Evolutionary conservation across 768 basidiomycete species (phyloP).

Genomic region (Dacryopinax spathularia): DNA sequence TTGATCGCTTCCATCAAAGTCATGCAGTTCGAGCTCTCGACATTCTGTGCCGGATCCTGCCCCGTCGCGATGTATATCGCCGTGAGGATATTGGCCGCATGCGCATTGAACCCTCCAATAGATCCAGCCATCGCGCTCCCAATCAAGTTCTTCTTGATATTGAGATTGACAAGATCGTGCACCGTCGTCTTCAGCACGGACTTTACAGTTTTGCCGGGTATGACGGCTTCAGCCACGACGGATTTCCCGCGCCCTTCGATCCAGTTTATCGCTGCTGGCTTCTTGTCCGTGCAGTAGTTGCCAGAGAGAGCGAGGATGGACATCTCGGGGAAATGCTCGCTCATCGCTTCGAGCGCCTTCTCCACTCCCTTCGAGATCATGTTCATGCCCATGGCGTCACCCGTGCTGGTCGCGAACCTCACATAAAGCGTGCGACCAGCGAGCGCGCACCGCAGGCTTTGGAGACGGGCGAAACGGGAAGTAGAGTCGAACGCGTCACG

Average conservation of each 20-base stretch:
- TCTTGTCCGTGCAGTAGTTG: constrained; percentile 99
- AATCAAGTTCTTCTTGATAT: constrained; percentile 91
- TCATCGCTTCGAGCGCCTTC: constrained; percentile 72
- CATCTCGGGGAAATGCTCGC: constrained; percentile 78
- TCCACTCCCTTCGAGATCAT: constrained; percentile 99
- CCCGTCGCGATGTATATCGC: constrained; percentile 92
- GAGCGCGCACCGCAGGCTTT: constrained; percentile 72
- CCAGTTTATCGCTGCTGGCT: constrained; percentile 99
- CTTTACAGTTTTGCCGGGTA: constrained; percentile 80
- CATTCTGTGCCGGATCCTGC: constrained; percentile 98
- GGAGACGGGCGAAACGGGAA: constrained; percentile 78
- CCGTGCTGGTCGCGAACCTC: constrained; percentile 85
- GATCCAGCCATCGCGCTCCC: constrained; percentile 97
- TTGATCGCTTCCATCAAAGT: constrained; percentile 98
- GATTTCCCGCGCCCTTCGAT: constrained; percentile 98
- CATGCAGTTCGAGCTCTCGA: constrained; percentile 96
- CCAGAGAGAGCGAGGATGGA: constrained; percentile 78
- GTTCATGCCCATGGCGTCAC: constrained; percentile 99
- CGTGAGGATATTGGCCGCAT: constrained; percentile 93
- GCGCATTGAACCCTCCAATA: constrained; percentile 97
- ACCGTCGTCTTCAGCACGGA: constrained; percentile 92
- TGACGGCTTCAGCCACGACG: constrained; percentile 86
- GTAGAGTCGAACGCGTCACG: constrained; percentile 87
- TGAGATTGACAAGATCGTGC: constrained; percentile 72
- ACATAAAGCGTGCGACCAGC: constrained; percentile 90